Percentiles rank a stretch among this genome's conserved stretches.
These are phyloP conservation scores for Didymella lethalis DNA, from an alignment of 2,329 filamentous ascomycete species.

Conservation along the genomic window DNA sequence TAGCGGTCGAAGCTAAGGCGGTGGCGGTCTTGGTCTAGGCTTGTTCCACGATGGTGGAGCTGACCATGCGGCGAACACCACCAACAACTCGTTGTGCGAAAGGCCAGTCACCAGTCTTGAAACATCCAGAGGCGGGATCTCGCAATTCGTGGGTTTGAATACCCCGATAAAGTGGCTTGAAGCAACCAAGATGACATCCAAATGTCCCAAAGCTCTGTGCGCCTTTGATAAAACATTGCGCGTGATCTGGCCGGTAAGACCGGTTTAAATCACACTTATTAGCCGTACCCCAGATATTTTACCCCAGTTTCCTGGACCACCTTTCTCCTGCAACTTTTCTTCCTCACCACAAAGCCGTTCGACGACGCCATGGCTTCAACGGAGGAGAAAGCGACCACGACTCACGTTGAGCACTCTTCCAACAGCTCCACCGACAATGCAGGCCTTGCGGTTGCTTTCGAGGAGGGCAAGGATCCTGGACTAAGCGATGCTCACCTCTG, in stretches of 20 bases:
- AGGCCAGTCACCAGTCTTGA: neutral
- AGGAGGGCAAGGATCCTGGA: slow-evolving; percentile 28
- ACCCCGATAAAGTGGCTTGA: slow-evolving; percentile 12
- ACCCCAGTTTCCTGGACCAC: slow-evolving; percentile 24
- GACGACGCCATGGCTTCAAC: slow-evolving; percentile 25
- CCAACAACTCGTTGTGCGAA: neutral
- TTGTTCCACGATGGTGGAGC: slow-evolving; percentile 11
- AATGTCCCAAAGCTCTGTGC: slow-evolving; percentile 3
- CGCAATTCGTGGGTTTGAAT: slow-evolving; percentile 18
- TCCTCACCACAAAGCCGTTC: neutral
- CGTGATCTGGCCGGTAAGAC: slow-evolving; percentile 12
- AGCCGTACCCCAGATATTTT: slow-evolving; percentile 15
- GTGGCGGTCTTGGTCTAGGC: slow-evolving; percentile 21
- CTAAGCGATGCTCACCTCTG: slow-evolving; percentile 32
- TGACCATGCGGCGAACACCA: slow-evolving; percentile 5
- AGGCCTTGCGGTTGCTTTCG: slow-evolving; percentile 26
- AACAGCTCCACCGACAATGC: slow-evolving; percentile 21
- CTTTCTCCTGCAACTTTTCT: slow-evolving; percentile 1
- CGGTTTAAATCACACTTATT: slow-evolving; percentile 20
- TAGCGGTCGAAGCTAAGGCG: slow-evolving; percentile 19
- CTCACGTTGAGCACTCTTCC: slow-evolving; percentile 23
- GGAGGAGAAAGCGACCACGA: slow-evolving; percentile 25
- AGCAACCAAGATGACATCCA: slow-evolving; percentile 7
- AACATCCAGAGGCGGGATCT: slow-evolving; percentile 1
- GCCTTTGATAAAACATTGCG: neutral